Conservation (phyloP, 2,329 filamentous ascomycete species). For the Paraphoma sp. region DNA sequence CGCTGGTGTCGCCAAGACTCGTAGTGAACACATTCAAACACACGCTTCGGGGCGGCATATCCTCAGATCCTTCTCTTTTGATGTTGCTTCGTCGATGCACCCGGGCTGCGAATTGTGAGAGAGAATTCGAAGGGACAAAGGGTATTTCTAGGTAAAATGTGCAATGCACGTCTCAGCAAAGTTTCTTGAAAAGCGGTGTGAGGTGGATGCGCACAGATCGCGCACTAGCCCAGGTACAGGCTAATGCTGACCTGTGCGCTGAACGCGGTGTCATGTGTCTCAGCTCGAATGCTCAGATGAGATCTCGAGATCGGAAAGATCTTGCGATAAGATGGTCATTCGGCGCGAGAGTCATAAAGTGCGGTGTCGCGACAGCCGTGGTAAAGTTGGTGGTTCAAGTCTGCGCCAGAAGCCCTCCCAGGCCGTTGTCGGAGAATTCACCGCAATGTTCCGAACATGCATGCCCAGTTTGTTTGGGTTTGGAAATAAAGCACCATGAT, state of each 20-base stretch:
- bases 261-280: slow-evolving; percentile 42
- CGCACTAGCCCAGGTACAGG: slow-evolving; percentile 33
- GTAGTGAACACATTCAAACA: slow-evolving; percentile 47
- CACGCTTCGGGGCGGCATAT: slow-evolving; percentile 45
- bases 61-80: slow-evolving; percentile 17
- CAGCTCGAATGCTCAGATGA: slow-evolving; percentile 11
- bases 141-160: slow-evolving; percentile 36
- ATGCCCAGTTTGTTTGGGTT: slow-evolving; percentile 7
- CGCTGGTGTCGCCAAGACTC: slow-evolving; percentile 36
- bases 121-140: slow-evolving; percentile 17
- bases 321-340: not conserved
- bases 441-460: slow-evolving; percentile 7
- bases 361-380: not conserved
- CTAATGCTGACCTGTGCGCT: slow-evolving; percentile 42
- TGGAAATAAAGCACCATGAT: slow-evolving; percentile 13
- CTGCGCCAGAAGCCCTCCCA: not conserved
- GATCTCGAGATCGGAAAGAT: slow-evolving; percentile 6
- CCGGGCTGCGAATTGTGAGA: slow-evolving; percentile 14
- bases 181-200: slow-evolving; percentile 47
- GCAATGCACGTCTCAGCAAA: slow-evolving; percentile 31
- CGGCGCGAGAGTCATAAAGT: not conserved
- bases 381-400: not conserved
- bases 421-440: slow-evolving; percentile 2
- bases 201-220: slow-evolving; percentile 44
- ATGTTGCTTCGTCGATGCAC: slow-evolving; percentile 14